Evolutionary conservation across 1,284 basidiomycete species (phyloP).

Genomic region (Microbotryum silenes-acaulis): DNA sequence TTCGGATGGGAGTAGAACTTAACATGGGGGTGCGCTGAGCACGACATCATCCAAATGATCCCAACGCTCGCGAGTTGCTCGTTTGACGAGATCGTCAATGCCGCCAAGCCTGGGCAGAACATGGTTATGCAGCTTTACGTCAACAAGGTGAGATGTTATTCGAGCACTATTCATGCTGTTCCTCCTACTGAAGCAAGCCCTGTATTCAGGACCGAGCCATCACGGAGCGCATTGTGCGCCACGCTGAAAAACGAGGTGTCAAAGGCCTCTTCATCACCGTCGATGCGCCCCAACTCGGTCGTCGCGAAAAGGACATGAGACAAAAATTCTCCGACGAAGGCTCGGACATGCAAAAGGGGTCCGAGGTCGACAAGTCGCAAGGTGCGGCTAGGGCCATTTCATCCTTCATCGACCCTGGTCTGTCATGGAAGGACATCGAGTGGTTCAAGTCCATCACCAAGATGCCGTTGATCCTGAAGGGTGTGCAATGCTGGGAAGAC

Average conservation of each 20-base stretch:
- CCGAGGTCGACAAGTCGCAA: slow-evolving; percentile 63
- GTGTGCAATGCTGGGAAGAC: slow-evolving; percentile 92
- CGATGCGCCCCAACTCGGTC: slow-evolving; percentile 82
- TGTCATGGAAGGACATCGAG: slow-evolving; percentile 55
- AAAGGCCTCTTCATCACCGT: slow-evolving; percentile 61
- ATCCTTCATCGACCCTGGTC: slow-evolving; percentile 86
- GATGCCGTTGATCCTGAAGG: slow-evolving; percentile 83
- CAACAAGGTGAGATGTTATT: slow-evolving; percentile 1
- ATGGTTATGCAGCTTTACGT: slow-evolving; percentile 47
- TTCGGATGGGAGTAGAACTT: slow-evolving; percentile 51
- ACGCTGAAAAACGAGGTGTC: slow-evolving; percentile 48
- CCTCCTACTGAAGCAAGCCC: slow-evolving; percentile 38
- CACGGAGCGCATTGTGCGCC: slow-evolving; percentile 72
- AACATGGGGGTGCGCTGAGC: slow-evolving; percentile 71
- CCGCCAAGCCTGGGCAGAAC: slow-evolving; percentile 62
- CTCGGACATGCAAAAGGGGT: slow-evolving; percentile 35
- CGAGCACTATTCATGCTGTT: too few relatives aligned
- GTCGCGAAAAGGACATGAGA: slow-evolving; percentile 69
- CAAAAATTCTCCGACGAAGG: slow-evolving; percentile 78
- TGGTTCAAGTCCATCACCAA: not conserved
- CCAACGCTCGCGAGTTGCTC: slow-evolving; percentile 54
- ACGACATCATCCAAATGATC: slow-evolving; percentile 82
- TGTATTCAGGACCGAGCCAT: slow-evolving; percentile 72
- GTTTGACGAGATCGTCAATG: slow-evolving; percentile 83
- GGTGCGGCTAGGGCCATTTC: slow-evolving; percentile 91